A percentile compares a stretch with the other conserved stretches of the same genome.
Conservation (phyloP, 305 asterid genomes). For the Fraxinus sp. region DNA sequence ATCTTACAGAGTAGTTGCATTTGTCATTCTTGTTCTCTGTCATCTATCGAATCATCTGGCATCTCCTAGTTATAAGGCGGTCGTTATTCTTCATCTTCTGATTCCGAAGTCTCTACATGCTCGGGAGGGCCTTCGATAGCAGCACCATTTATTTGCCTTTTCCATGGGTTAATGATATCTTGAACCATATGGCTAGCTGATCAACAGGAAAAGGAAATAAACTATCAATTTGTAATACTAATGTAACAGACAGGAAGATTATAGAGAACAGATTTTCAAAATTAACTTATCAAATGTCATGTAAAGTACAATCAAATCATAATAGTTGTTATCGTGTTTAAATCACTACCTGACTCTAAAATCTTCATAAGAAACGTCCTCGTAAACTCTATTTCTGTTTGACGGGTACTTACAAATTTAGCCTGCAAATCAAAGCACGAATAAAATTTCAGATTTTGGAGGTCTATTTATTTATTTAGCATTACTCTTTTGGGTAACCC, state of each 20-base stretch:
- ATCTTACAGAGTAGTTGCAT: not conserved
- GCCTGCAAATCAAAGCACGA: conserved; percentile 35
- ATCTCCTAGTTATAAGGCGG: not conserved
- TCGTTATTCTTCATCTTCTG: conserved; percentile 50
- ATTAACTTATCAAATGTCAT: not conserved
- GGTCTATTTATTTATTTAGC: not conserved
- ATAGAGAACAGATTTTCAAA: not conserved
- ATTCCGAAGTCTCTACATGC: conserved; percentile 57
- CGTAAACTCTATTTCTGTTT: conserved; percentile 49
- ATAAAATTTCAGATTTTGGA: not conserved
- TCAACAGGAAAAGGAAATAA: conserved; percentile 18
- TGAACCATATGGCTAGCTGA: conserved; percentile 40
- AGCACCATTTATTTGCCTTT: conserved; percentile 36
- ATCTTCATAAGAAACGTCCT: conserved; percentile 46
- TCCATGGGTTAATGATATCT: conserved; percentile 47
- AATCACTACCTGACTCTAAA: conserved; percentile 47
- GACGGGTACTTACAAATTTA: conserved; percentile 53
- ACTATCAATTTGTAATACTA: not conserved
- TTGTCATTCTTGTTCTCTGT: not conserved
- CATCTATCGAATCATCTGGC: not conserved
- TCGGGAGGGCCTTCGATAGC: conserved; percentile 52
- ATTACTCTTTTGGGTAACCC: not conserved
- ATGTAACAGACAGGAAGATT: not conserved
- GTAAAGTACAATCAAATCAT: not conserved
- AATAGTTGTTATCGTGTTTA: not conserved